Evolutionary conservation across 2,329 filamentous ascomycete genomes (phyloP).

Genomic region (Sarocladium oryzae): DNA sequence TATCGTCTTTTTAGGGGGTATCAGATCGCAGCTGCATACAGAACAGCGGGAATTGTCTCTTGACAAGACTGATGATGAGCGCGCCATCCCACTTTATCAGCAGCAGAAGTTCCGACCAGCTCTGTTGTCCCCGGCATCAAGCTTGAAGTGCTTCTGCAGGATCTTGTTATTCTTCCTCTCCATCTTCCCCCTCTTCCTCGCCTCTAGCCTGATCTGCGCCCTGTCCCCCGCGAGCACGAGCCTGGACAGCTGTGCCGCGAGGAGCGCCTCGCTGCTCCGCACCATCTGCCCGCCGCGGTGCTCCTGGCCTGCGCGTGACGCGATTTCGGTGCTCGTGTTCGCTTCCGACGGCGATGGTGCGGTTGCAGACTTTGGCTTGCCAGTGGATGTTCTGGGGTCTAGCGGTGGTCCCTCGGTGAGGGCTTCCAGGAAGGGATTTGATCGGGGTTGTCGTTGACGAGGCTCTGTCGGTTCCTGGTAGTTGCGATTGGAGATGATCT

Average conservation of each 20-base stretch:
- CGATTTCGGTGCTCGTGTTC: background rate
- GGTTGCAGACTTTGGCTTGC: background rate
- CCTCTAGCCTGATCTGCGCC: constrained; percentile 13
- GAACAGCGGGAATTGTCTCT: no score
- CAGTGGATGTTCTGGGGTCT: background rate
- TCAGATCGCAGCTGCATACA: no score
- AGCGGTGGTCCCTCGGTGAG: background rate
- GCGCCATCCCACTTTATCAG: background rate
- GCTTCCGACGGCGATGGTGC: background rate
- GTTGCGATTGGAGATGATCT: constrained; percentile 21
- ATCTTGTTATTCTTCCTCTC: constrained; percentile 14
- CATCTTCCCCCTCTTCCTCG: constrained; percentile 14
- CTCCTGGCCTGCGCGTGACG: background rate
- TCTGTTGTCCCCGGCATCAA: constrained; percentile 12
- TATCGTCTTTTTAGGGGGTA: no score
- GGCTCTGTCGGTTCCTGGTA: constrained; percentile 2
- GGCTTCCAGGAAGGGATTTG: constrained; percentile 1
- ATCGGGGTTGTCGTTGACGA: background rate
- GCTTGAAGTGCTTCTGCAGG: constrained; percentile 13
- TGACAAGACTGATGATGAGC: no score
- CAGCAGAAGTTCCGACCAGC: constrained; percentile 11
- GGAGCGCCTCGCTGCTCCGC: constrained; percentile 13
- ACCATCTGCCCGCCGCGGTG: constrained; percentile 7
- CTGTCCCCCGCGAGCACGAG: constrained; percentile 12
- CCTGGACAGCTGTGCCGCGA: constrained; percentile 15